phyloP scores from a whole-genome alignment of 2,329 filamentous ascomycete species.

The Colletotrichum chlorophyti region DNA sequence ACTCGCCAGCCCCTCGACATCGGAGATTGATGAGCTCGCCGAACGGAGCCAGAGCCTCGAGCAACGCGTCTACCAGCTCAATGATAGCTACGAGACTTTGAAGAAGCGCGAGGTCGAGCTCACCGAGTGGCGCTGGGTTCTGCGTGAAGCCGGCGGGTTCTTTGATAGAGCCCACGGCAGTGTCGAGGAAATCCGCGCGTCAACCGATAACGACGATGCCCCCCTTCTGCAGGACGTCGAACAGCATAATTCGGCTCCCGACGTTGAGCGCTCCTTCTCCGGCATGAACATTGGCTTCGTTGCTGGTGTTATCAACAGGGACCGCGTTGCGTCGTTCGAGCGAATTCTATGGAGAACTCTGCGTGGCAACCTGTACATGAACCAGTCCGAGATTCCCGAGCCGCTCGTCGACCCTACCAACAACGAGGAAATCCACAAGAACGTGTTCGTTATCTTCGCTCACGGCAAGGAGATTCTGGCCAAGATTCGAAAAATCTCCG shows the following conservation, averaged over 20 bases:
- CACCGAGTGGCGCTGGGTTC: slow-evolving; percentile 97
- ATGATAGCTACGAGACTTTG: slow-evolving; percentile 97
- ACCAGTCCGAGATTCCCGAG: slow-evolving; percentile 97
- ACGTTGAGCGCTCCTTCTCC: slow-evolving; percentile 86
- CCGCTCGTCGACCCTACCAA: slow-evolving; percentile 88
- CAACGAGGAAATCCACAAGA: slow-evolving; percentile 94
- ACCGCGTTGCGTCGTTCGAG: slow-evolving; percentile 94
- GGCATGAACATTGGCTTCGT: slow-evolving; percentile 99
- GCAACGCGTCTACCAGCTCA: slow-evolving; percentile 87
- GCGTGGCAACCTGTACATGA: slow-evolving; percentile 99
- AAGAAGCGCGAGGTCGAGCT: slow-evolving; percentile 98
- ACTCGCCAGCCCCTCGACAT: slow-evolving; percentile 85
- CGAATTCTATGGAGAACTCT: slow-evolving; percentile 97
- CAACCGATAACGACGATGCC: slow-evolving; percentile 88
- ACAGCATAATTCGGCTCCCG: slow-evolving; percentile 72
- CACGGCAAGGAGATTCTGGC: slow-evolving; percentile 98
- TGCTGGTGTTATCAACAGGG: slow-evolving; percentile 90
- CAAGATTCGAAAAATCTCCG: slow-evolving; percentile 99
- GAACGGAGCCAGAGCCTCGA: slow-evolving; percentile 93
- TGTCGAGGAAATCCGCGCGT: slow-evolving; percentile 94
- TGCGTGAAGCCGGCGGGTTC: slow-evolving; percentile 95
- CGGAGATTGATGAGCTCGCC: slow-evolving; percentile 94
- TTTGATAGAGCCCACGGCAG: slow-evolving; percentile 96
- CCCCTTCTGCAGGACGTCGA: slow-evolving; percentile 93
- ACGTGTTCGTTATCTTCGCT: slow-evolving; percentile 98